These are phyloP conservation scores for Drechslerella stenobrocha DNA, from an alignment of 2,329 filamentous ascomycete genomes.

Conservation along the genomic window DNA sequence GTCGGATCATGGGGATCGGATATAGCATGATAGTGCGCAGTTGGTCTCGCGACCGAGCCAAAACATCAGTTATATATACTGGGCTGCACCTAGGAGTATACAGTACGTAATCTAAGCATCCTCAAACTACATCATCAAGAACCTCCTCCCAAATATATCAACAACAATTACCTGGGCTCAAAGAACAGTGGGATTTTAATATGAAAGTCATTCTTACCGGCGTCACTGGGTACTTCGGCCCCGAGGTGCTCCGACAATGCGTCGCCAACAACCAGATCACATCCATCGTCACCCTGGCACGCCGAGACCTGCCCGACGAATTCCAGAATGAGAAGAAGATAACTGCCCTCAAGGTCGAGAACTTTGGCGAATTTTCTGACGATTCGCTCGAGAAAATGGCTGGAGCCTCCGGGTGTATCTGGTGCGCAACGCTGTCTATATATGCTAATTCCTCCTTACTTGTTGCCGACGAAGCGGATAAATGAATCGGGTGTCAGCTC, in stretches of 20 bases:
- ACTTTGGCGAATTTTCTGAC: slow-evolving; percentile 62
- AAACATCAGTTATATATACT: too few relatives aligned
- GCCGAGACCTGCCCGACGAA: slow-evolving; percentile 58
- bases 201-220: slow-evolving; percentile 67
- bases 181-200: slow-evolving; percentile 1
- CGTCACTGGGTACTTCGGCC: slow-evolving; percentile 64
- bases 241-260: slow-evolving; percentile 61
- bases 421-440: slow-evolving; percentile 52
- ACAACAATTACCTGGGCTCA: too few relatives aligned
- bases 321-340: slow-evolving; percentile 60
- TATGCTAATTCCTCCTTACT: slow-evolving; percentile 1
- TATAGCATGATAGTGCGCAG: too few relatives aligned
- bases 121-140: too few relatives aligned
- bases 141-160: too few relatives aligned
- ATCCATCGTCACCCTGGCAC: slow-evolving; percentile 61
- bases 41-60: too few relatives aligned
- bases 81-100: too few relatives aligned
- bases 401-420: slow-evolving; percentile 59
- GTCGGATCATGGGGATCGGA: too few relatives aligned
- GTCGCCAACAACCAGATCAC: slow-evolving; percentile 61
- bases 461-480: not conserved
- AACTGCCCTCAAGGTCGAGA: slow-evolving; percentile 59
- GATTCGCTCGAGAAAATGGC: slow-evolving; percentile 57
- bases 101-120: too few relatives aligned
- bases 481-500: too few relatives aligned